A percentile compares a stretch with the other conserved stretches of the same genome.
Evolutionary conservation across 306 rosid genomes (phyloP).

Genomic region (Quercus robur): DNA sequence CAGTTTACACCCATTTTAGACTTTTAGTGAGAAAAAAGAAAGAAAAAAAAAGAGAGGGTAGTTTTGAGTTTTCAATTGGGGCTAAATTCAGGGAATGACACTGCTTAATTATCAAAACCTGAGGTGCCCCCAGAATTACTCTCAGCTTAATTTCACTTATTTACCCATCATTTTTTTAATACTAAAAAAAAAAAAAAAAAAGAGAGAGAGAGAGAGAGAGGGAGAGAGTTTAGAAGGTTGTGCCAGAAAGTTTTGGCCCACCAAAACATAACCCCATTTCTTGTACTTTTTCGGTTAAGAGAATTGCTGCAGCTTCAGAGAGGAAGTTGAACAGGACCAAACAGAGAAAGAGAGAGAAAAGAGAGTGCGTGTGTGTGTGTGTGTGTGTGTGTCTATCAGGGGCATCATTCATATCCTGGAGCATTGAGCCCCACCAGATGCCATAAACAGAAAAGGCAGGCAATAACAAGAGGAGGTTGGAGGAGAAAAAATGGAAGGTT

Average conservation of each 20-base stretch:
- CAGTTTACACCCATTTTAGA: no score
- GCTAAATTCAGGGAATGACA: not conserved
- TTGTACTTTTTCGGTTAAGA: conserved; percentile 16
- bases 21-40: no score
- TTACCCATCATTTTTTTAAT: not conserved
- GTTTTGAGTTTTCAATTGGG: not conserved
- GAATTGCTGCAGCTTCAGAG: conserved; percentile 23
- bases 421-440: conserved; percentile 44
- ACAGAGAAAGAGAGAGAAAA: not conserved
- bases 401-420: conserved; percentile 11
- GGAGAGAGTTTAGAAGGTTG: conserved; percentile 27
- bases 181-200: no score
- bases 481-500: conserved; percentile 31
- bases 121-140: conserved; percentile 18
- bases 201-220: not conserved
- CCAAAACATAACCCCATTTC: conserved; percentile 19
- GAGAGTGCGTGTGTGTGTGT: not conserved
- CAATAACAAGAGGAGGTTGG: conserved; percentile 3
- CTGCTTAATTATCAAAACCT: not conserved
- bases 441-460: conserved; percentile 32
- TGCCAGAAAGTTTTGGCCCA: conserved; percentile 39
- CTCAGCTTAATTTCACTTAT: not conserved
- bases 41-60: not conserved
- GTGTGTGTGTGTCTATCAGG: conserved; percentile 5
- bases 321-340: not conserved